phyloP scores from a whole-genome alignment of 306 rosid genomes.

The Purshia tridentata region DNA sequence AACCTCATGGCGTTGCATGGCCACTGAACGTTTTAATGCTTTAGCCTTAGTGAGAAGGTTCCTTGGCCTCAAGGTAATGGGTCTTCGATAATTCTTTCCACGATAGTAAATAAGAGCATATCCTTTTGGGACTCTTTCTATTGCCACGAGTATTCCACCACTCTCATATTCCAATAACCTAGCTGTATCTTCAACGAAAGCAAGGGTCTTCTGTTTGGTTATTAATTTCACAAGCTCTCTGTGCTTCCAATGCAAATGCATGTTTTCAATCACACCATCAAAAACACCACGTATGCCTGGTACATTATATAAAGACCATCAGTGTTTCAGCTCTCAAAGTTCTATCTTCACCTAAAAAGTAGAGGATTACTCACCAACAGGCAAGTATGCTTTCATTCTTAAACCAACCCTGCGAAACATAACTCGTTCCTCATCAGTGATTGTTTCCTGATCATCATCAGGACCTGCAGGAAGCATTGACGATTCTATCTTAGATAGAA shows the following conservation, averaged over 20 bases:
- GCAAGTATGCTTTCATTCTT: constrained; percentile 85
- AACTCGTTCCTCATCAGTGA: constrained; percentile 91
- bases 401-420: constrained; percentile 91
- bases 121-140: constrained; percentile 90
- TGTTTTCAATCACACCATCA: constrained; percentile 87
- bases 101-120: constrained; percentile 83
- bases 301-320: constrained; percentile 27
- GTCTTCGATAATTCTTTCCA: constrained; percentile 88
- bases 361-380: constrained; percentile 61
- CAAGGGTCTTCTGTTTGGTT: constrained; percentile 77
- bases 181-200: constrained; percentile 88
- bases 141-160: constrained; percentile 88
- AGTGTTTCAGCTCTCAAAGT: constrained; percentile 25
- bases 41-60: constrained; percentile 88
- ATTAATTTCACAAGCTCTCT: constrained; percentile 93
- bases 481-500: constrained; percentile 64
- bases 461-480: constrained; percentile 81
- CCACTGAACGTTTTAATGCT: constrained; percentile 75
- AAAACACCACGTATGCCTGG: constrained; percentile 89
- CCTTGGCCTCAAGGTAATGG: constrained; percentile 73
- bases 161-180: constrained; percentile 81
- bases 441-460: constrained; percentile 81
- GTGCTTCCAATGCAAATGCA: constrained; percentile 97
- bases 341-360: constrained; percentile 24
- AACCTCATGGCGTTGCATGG: constrained; percentile 97